Evolutionary conservation across 495 filamentous ascomycete genomes (phyloP), one percentile per base, ranked within the genome.

Genomic region (Cudoniella acicularis): DNA sequence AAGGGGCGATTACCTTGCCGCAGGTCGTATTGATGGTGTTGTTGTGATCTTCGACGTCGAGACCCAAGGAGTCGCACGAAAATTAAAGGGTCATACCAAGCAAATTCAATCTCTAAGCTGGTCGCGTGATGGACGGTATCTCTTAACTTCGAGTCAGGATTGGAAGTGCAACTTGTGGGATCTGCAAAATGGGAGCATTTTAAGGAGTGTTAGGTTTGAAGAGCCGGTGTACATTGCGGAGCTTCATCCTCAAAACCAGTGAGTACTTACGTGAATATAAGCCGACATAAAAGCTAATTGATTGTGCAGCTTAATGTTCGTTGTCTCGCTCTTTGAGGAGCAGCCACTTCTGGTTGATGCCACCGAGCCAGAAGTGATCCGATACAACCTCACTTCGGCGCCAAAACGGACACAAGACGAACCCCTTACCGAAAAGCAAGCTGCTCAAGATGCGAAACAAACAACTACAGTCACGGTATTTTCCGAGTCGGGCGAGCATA

Each of bases 141-240:
- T 99, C n/a, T 83, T 98, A 22, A 96, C 89, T 60, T 86, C 89
- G n/a, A 91, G 88, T 13, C 91, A 96, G 64, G 94, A 96, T 67
- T 97, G 92, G 88, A 96, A 92, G 72, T 91, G 85, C 54, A 90
- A 96, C 30, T 79, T 98, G 1, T 98, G 94, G 94, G 95, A 98
- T 72, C 73, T 98, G 47, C 21, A 27, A 11, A 84, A 88, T 69
- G 87, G 87, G 41, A 81, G 79, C 9, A 79, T 83, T 48, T 67
- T 88, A 54, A 81, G 88, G 36, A 87, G 81, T 22, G 87, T 96
- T 54, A 85, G 87, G 55, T 95, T 98, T 64, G 87, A 90, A 59
- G 91, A 92, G 3, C 90, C 93, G 1, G 90, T 96, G 17, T 98
- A 96, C 72, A 96, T 92, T 51, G 94, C 92, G 1, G 93, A 98